Conservation (phyloP, 2,329 filamentous ascomycete species). For the Metarhizium album region DNA sequence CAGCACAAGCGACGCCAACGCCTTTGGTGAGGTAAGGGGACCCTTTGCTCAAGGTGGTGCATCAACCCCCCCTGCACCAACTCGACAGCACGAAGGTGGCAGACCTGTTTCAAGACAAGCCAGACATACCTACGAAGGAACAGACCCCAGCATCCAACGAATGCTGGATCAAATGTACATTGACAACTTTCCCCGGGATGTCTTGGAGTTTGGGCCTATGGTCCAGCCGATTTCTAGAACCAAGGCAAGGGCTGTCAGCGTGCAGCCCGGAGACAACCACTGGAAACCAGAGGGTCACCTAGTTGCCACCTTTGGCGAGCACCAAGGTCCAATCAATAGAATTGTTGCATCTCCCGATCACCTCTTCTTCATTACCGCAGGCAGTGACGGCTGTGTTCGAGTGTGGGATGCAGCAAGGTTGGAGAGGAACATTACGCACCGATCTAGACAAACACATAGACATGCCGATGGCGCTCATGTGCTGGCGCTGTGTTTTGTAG, state of each 20-base stretch:
- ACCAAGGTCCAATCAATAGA: conserved; percentile 70
- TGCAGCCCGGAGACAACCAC: conserved; percentile 29
- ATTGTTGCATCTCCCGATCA: conserved; percentile 82
- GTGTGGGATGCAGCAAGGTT: conserved; percentile 87
- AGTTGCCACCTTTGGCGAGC: conserved; percentile 82
- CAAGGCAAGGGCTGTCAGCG: conserved; percentile 36
- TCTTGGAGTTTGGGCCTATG: conserved; percentile 66
- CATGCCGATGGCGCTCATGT: conserved; percentile 64
- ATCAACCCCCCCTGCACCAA: conserved; percentile 12
- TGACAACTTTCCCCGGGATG: conserved; percentile 56
- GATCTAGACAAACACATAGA: conserved; percentile 75
- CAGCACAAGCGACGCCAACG: conserved; percentile 47
- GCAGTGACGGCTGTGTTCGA: conserved; percentile 82
- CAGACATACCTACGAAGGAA: conserved; percentile 78
- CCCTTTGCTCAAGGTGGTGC: conserved; percentile 32
- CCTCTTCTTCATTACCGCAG: conserved; percentile 85
- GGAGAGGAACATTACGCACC: conserved; percentile 82
- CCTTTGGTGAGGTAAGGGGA: conserved; percentile 49
- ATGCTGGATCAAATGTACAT: conserved; percentile 80
- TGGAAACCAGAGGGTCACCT: conserved; percentile 82
- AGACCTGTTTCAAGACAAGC: conserved; percentile 32
- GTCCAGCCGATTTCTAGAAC: conserved; percentile 57
- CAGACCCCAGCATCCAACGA: conserved; percentile 55
- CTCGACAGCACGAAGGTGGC: conserved; percentile 17
- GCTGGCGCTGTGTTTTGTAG: conserved; percentile 77